Conservation (phyloP, 2,329 filamentous ascomycete genomes). For the Aspergillus candidus region DNA sequence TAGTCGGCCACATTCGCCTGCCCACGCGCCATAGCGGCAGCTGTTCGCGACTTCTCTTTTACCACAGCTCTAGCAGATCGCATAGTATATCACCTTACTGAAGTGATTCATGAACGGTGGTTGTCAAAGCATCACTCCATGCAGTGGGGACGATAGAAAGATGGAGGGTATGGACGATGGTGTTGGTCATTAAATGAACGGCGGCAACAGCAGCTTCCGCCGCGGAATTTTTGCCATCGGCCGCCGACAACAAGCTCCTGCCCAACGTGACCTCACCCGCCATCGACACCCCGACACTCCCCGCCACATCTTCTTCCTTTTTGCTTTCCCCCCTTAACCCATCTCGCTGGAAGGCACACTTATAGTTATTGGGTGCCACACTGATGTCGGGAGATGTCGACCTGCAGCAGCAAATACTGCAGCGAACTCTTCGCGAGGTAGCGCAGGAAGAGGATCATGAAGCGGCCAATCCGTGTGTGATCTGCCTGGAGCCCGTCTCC, state of each 20-base stretch:
- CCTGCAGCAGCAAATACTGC: conserved; percentile 39
- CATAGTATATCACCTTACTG: conserved; percentile 18
- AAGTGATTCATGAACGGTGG: background rate
- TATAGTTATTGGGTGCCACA: conserved; percentile 1
- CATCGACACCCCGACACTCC: background rate
- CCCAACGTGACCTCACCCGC: conserved; percentile 16
- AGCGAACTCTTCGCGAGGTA: conserved; percentile 42
- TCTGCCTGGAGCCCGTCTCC: conserved; percentile 72
- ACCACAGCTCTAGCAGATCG: conserved; percentile 34
- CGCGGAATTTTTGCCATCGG: conserved; percentile 10
- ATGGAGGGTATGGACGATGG: background rate
- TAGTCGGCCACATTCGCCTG: conserved; percentile 22
- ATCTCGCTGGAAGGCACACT: background rate
- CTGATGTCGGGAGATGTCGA: conserved; percentile 38
- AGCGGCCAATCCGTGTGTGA: conserved; percentile 62
- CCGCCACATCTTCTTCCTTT: background rate
- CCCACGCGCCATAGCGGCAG: conserved; percentile 21
- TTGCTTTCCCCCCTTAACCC: background rate
- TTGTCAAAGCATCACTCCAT: conserved; percentile 6
- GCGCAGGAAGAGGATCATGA: conserved; percentile 27
- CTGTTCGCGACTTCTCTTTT: conserved; percentile 21
- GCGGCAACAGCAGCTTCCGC: background rate
- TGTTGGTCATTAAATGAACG: background rate
- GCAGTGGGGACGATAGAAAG: background rate
- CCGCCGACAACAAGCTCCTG: conserved; percentile 1